Base-by-base conservation (phyloP, 140 eudicot species). In the Oenanthe javanica region DNA sequence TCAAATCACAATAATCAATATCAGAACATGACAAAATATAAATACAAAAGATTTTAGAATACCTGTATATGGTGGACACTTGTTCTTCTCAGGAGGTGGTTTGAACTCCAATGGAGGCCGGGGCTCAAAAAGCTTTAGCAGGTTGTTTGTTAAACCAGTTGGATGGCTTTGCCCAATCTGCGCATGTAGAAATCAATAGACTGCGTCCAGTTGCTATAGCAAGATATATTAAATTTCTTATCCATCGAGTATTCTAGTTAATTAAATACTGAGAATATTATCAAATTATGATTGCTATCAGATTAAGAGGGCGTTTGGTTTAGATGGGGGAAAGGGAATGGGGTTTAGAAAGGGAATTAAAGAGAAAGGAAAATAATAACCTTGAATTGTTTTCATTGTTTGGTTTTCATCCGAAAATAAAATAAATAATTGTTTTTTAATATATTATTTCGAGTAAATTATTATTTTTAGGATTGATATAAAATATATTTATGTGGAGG, bases 91-190 rank as follows among this genome's bases (percentile, higher is more conserved):
- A 9, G 92, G 97, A 31, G 98, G 99, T 61, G 93, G 99, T 80
- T 96, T 96, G 81, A 79, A 96, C 81, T 96, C 99, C 85, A 96
- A 76, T 23, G 98, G 98, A 19, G 97, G 96, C 4, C 98, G 91
- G 57, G 99, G 92, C 90, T 96, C 98, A 42, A 96, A 96, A 27
- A 96, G 90, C 85, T 93, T 96, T 79, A 93, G 85, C 57, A 96
- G 85, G 79, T 89, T 88, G 75, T 90, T 79, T 6, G 98, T 93
- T 46, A 96, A 82, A 42, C 97, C 97, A 21, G 99, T 96, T 38
- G 99, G 98, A 86, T 96, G 98, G 82, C 96, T 89, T 87, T 89
- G 97, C 75, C 98, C 99, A 84, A 96, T 95, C 99, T 95, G 93
- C 81, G 84, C 25, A 2, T 73, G 5, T 38, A 46, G 4, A 76